Conservation (phyloP, 148 eudicot species). For the Gaultheria prostrata region DNA sequence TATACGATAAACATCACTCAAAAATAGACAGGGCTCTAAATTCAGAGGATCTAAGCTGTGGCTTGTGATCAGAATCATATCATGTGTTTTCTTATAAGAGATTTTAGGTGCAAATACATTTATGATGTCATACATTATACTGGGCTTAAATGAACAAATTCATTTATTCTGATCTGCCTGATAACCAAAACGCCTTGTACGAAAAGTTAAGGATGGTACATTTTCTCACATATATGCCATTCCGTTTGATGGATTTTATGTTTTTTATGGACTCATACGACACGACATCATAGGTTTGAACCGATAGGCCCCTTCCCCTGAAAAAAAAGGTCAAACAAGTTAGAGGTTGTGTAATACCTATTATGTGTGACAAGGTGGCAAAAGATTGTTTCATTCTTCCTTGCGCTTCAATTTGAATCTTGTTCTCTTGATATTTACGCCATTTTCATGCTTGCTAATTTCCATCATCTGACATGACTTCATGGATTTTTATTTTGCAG, state of each 20-base stretch:
- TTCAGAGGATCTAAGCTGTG: background rate
- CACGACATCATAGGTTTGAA: no score
- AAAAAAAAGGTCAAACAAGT: background rate
- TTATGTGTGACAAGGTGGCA: background rate
- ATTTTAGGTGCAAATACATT: background rate
- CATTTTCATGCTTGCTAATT: background rate
- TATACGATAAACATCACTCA: background rate
- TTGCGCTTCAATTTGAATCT: background rate
- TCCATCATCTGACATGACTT: background rate
- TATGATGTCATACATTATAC: background rate
- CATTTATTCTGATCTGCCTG: background rate
- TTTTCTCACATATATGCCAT: background rate
- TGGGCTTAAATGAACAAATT: background rate
- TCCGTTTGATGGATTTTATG: background rate
- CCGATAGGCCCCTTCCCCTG: background rate
- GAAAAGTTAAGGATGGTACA: background rate
- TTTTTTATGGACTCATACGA: background rate
- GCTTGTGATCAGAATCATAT: background rate
- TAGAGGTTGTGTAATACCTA: background rate
- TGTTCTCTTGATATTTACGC: background rate
- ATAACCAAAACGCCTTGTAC: background rate
- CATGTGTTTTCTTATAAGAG: background rate
- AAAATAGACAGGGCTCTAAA: background rate
- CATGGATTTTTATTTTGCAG: background rate
- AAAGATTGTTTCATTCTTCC: background rate